A percentile compares a stretch with the other conserved stretches of the same genome.
These are phyloP conservation scores for Nigrospora sphaerica DNA, from an alignment of 2,329 filamentous ascomycete genomes.

Conservation along the genomic window DNA sequence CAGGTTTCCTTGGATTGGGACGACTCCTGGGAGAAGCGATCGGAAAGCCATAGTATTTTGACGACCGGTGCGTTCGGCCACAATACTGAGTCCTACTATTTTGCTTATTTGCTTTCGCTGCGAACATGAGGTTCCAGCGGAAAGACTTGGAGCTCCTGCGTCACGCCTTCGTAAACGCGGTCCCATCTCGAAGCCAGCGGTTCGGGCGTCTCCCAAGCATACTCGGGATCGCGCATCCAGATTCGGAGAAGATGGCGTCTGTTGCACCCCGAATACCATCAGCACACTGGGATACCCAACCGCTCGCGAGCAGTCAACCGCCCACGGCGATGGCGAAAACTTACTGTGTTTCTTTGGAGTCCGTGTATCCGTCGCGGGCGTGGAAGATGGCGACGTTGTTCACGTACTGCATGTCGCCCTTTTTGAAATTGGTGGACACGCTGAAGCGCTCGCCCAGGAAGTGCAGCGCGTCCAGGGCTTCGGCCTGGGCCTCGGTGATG, in stretches of 20 bases:
- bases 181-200: slow-evolving; percentile 41
- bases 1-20: no score
- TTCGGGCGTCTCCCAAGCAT: slow-evolving; percentile 40
- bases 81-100: no score
- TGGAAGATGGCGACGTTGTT: slow-evolving; percentile 51
- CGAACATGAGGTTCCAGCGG: slow-evolving; percentile 47
- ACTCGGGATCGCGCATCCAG: slow-evolving; percentile 41
- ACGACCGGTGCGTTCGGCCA: no score
- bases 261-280: slow-evolving; percentile 7
- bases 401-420: slow-evolving; percentile 46
- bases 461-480: slow-evolving; percentile 44
- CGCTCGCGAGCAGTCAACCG: not conserved
- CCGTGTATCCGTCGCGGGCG: slow-evolving; percentile 39
- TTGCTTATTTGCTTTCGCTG: slow-evolving; percentile 27
- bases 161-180: slow-evolving; percentile 44
- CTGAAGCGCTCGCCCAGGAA: slow-evolving; percentile 39
- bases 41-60: no score
- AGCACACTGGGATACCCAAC: slow-evolving; percentile 13
- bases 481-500: slow-evolving; percentile 44
- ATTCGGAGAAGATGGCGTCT: slow-evolving; percentile 42
- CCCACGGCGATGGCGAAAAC: slow-evolving; percentile 9
- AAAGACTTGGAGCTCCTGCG: slow-evolving; percentile 44
- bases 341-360: slow-evolving; percentile 35
- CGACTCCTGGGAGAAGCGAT: no score
- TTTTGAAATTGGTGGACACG: slow-evolving; percentile 36